phyloP scores from a whole-genome alignment of 108 stramenopile species.

The Conticribra guillardii region DNA sequence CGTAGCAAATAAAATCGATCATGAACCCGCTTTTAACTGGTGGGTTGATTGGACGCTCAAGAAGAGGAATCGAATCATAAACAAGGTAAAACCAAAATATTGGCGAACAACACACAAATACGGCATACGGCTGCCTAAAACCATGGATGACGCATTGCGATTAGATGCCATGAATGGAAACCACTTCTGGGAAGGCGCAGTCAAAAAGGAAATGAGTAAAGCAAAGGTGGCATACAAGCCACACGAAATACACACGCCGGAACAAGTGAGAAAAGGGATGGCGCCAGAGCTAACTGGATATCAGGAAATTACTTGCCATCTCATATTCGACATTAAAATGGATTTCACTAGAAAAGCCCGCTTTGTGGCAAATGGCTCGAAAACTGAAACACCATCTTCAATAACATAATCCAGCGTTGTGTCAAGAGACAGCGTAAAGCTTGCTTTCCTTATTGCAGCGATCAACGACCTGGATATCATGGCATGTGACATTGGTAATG shows the following conservation, averaged over 20 bases:
- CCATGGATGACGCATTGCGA: no score
- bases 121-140: not conserved
- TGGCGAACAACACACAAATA: not conserved
- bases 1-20: not conserved
- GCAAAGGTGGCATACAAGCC: conserved; percentile 13
- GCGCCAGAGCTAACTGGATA: conserved; percentile 6
- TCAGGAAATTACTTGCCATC: conserved; percentile 24
- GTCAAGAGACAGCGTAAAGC: conserved; percentile 50
- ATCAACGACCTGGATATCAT: no score
- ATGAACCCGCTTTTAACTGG: not conserved
- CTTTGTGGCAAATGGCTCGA: conserved; percentile 29
- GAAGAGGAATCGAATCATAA: not conserved
- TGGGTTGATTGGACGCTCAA: not conserved
- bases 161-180: no score
- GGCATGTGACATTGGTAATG: conserved; percentile 36
- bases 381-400: conserved; percentile 31
- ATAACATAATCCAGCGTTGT: conserved; percentile 66
- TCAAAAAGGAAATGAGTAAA: conserved; percentile 29
- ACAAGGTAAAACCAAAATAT: not conserved
- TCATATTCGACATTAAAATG: no score
- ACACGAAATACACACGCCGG: conserved; percentile 4
- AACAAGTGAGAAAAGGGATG: not conserved
- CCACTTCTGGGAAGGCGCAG: conserved; percentile 12
- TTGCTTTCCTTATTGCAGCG: conserved; percentile 20
- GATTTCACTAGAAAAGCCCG: no score